Evolutionary conservation across 768 basidiomycete species (phyloP).

Genomic region (Suillus subaureus): DNA sequence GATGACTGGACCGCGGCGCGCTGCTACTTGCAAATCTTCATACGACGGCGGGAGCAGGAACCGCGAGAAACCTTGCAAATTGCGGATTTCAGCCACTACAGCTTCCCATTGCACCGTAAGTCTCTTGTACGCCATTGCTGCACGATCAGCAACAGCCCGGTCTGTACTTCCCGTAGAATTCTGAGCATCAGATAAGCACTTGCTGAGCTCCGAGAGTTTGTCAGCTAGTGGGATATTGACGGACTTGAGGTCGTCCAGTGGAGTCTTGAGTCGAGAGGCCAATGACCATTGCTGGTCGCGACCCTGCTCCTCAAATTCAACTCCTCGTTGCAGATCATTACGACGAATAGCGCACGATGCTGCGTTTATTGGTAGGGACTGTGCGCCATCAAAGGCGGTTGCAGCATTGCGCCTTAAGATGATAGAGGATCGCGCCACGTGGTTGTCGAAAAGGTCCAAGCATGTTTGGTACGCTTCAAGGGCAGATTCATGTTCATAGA

Average conservation of each 20-base stretch:
- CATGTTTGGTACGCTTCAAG: slow-evolving; percentile 9
- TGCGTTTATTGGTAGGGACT: slow-evolving; percentile 5
- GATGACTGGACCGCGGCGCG: slow-evolving; percentile 21
- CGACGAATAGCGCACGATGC: slow-evolving; percentile 20
- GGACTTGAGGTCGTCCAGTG: slow-evolving; percentile 24
- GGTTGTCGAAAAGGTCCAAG: slow-evolving; percentile 4
- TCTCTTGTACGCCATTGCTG: slow-evolving; percentile 12
- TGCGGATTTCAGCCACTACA: slow-evolving; percentile 13
- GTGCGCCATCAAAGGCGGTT: neutral
- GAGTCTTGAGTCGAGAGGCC: slow-evolving; percentile 24
- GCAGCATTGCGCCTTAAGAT: neutral
- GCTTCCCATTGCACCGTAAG: slow-evolving; percentile 9
- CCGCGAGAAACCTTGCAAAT: slow-evolving; percentile 15
- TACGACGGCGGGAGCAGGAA: slow-evolving; percentile 21
- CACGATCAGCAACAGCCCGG: neutral
- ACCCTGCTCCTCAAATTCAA: slow-evolving; percentile 33
- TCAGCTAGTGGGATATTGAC: slow-evolving; percentile 9
- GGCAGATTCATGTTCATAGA: slow-evolving; percentile 5
- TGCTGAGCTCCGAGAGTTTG: slow-evolving; percentile 14
- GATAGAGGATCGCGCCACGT: slow-evolving; percentile 1
- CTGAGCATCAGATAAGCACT: neutral
- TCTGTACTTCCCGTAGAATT: neutral
- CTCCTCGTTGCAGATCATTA: slow-evolving; percentile 15
- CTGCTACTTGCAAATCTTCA: slow-evolving; percentile 16
- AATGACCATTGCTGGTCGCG: slow-evolving; percentile 31